Evolutionary conservation across 306 rosid species (phyloP), one percentile per base, ranked within the genome.

Genomic region (Trifolium dubium): DNA sequence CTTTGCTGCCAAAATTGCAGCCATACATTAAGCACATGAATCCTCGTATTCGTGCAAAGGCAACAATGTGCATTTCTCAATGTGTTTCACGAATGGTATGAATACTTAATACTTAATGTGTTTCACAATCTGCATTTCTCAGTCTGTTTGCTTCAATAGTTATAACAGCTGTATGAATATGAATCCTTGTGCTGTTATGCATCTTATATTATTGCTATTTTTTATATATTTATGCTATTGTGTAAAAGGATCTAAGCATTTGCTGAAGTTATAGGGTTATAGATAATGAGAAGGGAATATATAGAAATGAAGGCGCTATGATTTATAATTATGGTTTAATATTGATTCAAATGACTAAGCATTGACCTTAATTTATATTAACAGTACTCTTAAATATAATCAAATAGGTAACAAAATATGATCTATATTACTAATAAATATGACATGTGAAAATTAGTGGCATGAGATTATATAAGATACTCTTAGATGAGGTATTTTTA

Each of bases 41-140:
- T 79, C 98, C 97, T 46, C 90, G 99, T 72, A 83, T 94, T 75
- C 92, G 97, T 50, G 99, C 99, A 6, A 94, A 94, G 86, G 96
- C 99, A 53, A 87, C 96, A 41, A 87, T 78, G 88, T 89, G 90
- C 82, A 88, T 89, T 76, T 91, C 90, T 83, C 89, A 87, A 71
- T 90, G 96, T 85, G 99, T 92, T 75, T 89, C 90, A 66, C 95
- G 11, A 71, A 81, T 94, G 87, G 99, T 92, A 85, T 81, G 96
- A 56, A 50, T 63, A 66, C 71, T 18, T 65, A 2, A 2, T n/a
- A n/a, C n/a, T n/a, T n/a, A n/a, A n/a, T n/a, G n/a, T n/a, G n/a
- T n/a, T n/a, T n/a, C n/a, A n/a, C n/a, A n/a, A n/a, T n/a, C n/a
- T n/a, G n/a, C n/a, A n/a, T n/a, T n/a, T n/a, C n/a, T 15, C 56